Evolutionary conservation across 140 eudicot species (phyloP), one percentile per base, ranked within the genome.

Genomic region (Anethum foeniculum): DNA sequence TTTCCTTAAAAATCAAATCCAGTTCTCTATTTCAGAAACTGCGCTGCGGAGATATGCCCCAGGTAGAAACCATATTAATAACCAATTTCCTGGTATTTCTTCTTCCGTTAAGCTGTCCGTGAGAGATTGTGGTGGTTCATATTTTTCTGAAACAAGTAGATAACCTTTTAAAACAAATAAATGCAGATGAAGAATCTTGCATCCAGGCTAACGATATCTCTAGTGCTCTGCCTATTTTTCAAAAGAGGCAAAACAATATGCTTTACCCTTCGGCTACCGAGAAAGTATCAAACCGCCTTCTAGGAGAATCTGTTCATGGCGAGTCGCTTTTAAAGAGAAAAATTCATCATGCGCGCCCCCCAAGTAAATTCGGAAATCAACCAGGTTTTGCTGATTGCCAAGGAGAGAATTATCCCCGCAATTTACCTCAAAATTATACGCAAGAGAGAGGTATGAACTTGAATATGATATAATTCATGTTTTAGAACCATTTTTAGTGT

Each of bases 181-280:
- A 69, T 86, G 79, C 92, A 94, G 98, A 94, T 88, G 96, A 88
- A 76, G 98, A 94, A 89, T 94, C 98, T 80, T 92, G 93, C 68
- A 92, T 92, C 79, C 91, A 90, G 41, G 97, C 83, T 30, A 89
- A 76, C 71, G 92, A 92, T 68, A 73, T 80, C 67, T 85, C 94
- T 58, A 83, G 58, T 83, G 88, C 89, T 76, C 60, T 77, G 28
- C 68, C 85, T 16, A 73, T 82, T 14, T 74, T n/a, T 49, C 88
- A 83, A 83, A 87, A 86, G 84, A 86, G 89, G 76, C 71, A 82
- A 67, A 87, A 81, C 47, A 44, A 86, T 82, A 84, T 85, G 80
- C 85, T 82, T 89, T 84, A 89, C 79, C 78, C 91, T 43, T 82
- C 90, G 60, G 92, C 84, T 23, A 88, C 87, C 65, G 85, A 88